phyloP scores from a whole-genome alignment of 495 filamentous ascomycete genomes.

The Xylaria telfairii region DNA sequence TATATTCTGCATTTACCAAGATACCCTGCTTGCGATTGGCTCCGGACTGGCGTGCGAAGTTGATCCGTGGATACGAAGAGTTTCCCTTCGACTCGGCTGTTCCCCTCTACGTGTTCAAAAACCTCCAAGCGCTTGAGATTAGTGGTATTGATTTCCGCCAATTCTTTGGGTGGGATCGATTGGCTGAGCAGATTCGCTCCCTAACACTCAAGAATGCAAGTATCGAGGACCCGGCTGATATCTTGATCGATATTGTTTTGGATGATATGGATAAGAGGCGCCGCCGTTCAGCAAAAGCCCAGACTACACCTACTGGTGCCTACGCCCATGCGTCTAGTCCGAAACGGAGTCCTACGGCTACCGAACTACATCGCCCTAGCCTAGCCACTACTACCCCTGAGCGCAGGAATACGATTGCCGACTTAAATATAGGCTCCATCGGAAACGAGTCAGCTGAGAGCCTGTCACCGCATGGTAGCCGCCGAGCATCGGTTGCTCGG shows the following conservation, averaged over 20 bases:
- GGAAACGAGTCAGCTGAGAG: conserved; percentile 50
- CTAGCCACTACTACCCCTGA: conserved; percentile 72
- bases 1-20: conserved; percentile 98
- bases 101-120: conserved; percentile 93
- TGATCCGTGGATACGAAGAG: conserved; percentile 93
- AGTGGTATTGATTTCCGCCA: conserved; percentile 94
- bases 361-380: conserved; percentile 63
- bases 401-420: conserved; percentile 51
- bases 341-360: conserved; percentile 58
- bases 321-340: conserved; percentile 69
- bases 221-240: conserved; percentile 87
- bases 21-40: conserved; percentile 88
- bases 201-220: conserved; percentile 86
- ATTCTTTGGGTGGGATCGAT: conserved; percentile 94
- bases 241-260: conserved; percentile 89
- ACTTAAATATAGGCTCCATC: conserved; percentile 53
- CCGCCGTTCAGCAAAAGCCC: conserved; percentile 82
- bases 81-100: conserved; percentile 99
- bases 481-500: conserved; percentile 48
- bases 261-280: conserved; percentile 95
- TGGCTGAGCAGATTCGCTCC: conserved; percentile 89
- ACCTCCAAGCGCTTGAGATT: conserved; percentile 89
- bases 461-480: conserved; percentile 38
- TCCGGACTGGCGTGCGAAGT: conserved; percentile 84
- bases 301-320: conserved; percentile 73